Evolutionary conservation across 139 green algal species (phyloP), one percentile per base, ranked within the genome.

Genomic region (Coelastrella sp.): DNA sequence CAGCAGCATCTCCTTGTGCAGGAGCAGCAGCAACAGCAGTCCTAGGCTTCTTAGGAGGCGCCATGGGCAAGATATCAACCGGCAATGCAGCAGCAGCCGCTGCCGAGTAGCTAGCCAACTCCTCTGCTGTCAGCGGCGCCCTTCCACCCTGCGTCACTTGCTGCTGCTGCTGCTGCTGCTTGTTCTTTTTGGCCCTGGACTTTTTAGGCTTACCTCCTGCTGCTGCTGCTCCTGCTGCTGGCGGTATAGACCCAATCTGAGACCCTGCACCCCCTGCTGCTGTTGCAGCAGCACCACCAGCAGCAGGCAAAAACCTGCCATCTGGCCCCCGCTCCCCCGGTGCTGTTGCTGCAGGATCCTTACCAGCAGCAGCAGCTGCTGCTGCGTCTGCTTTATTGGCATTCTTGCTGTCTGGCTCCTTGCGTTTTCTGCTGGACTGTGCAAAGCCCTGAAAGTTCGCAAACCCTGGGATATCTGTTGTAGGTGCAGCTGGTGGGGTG

Each of bases 381-480:
- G 58, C 73, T 73, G 71, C 84, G n/a, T 56, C 71, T 59, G 54
- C 84, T 20, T 59, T 47, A 11, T 56, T 88, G 7, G 47, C 19
- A 22, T 74, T 71, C 10, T 81, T 78, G 73, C 73, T 71, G 4
- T 73, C 79, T 66, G 20, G 79, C 4, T 66, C 54, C 17, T 88
- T 88, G 54, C 83, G 66, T 85, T 65, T 47, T 47, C 57, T 78
- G 71, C 56, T 73, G 57, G 74, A 16, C 13, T 74, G 59, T n/a
- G 85, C 73, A 83, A 83, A 90, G 73, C 85, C 73, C 32, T 84
- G 73, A 73, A 83, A 83, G 59, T 83, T 83, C 58, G 73, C 85
- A 64, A 90, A 83, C 10, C 73, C 85, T 65, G 85, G 73, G 2
- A 88, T n/a, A 14, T 57, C 60, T 19, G 81, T 77, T 22, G 81